phyloP scores from a whole-genome alignment of 1,284 basidiomycete species.

The Erythrobasidium hasegawianum region DNA sequence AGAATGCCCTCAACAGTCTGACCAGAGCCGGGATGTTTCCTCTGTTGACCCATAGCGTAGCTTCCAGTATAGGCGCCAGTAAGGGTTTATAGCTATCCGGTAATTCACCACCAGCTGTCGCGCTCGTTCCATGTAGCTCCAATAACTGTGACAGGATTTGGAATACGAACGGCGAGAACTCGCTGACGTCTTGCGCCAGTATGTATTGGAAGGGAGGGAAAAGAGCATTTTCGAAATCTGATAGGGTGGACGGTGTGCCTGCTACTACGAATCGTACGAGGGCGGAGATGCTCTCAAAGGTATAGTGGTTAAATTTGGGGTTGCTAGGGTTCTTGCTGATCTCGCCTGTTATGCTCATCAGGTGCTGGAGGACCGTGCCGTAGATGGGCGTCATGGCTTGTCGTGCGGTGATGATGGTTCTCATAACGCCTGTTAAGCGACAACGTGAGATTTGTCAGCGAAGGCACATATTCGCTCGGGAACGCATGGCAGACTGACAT shows the following conservation, averaged over 20 bases:
- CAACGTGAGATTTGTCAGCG: not conserved
- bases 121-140: conserved; percentile 60
- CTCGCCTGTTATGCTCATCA: conserved; percentile 76
- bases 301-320: conserved; percentile 94
- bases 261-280: conserved; percentile 83
- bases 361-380: conserved; percentile 64
- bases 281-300: conserved; percentile 91
- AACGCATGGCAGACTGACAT: conserved; percentile 57
- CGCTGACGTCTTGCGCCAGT: conserved; percentile 85
- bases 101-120: conserved; percentile 51
- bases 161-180: conserved; percentile 97
- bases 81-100: conserved; percentile 75
- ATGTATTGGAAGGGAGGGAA: conserved; percentile 79
- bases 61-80: conserved; percentile 78
- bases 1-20: conserved; percentile 78
- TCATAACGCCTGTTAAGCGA: conserved; percentile 90
- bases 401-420: conserved; percentile 83
- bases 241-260: conserved; percentile 62
- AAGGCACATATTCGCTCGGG: not conserved
- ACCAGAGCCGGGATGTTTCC: conserved; percentile 95
- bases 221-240: conserved; percentile 73
- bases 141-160: conserved; percentile 96
- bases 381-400: conserved; percentile 68
- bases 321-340: conserved; percentile 96
- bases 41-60: conserved; percentile 85